Base-by-base conservation (phyloP, 208 protist species). In the Trypanosoma mega region DNA sequence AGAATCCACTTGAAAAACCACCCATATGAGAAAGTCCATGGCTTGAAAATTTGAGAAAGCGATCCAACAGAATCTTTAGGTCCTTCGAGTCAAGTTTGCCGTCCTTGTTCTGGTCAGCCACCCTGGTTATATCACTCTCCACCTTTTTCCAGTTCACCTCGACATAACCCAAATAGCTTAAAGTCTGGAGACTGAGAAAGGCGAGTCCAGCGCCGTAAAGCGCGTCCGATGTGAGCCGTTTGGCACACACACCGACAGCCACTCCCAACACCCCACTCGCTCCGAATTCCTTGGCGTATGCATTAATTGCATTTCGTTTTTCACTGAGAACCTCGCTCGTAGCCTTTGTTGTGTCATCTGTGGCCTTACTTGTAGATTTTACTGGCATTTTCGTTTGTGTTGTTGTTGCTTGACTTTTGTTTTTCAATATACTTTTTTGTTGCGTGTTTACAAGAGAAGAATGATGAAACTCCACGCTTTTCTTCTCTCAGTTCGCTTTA, bases 161-260 rank as follows among this genome's bases (percentile, higher is more conserved):
- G 66, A 92, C 79, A 70, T 82, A 78, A 45, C 81, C 79, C 14
- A 80, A 27, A 69, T 79, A 85, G 63, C 61, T 63, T 16, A 87
- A 74, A 34, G 60, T 65, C 70, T 88, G 79, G 3, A 92, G 64
- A 2, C 70, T 69, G 14, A 74, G 66, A 30, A 92, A 69, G 48
- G 68, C 74, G 26, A 87, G 49, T 1, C 76, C 81, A 2, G 70
- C 73, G 7, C 79, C 76, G 63, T 89, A 89, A 26, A 89, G 56
- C 20, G 81, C 74, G 46, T 85, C 79, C 3, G 66, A 74, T 29
- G 79, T 87, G 50, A 86, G 68, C 16, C 77, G 71, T 21, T 49
- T 72, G 0, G 79, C 39, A 11, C 77, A 76, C 0, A 85, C 77
- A 26, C 79, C 79, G 21, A 77, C 71, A 27, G 73, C 50, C 21